Conservation (phyloP, 2,329 filamentous ascomycete genomes). For the Colletotrichum sp. region DNA sequence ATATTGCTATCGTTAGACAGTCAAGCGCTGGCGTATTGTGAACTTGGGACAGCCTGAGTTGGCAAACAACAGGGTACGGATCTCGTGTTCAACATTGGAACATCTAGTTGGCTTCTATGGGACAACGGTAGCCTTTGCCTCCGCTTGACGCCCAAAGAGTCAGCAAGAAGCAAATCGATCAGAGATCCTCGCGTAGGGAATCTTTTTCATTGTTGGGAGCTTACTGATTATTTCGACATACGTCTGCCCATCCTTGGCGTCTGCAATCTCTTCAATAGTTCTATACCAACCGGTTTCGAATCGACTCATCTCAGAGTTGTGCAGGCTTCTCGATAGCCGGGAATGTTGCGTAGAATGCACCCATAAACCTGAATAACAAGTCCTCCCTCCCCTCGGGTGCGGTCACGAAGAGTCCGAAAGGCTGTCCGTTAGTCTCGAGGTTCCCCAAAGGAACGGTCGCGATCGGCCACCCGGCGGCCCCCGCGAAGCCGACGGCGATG, state of each 20-base stretch:
- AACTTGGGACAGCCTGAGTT: not conserved
- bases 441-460: constrained; percentile 29
- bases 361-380: not conserved
- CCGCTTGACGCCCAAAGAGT: not conserved
- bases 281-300: not conserved
- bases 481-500: constrained; percentile 18
- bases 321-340: not conserved
- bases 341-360: not conserved
- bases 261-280: not conserved
- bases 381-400: constrained; percentile 5
- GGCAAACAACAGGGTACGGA: not conserved
- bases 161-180: not conserved
- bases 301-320: not conserved
- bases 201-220: not conserved
- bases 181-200: not conserved
- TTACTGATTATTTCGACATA: not conserved
- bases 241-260: not conserved
- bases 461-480: constrained; percentile 28
- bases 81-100: not conserved
- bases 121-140: not conserved
- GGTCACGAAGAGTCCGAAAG: constrained; percentile 29
- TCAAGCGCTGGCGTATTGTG: not conserved
- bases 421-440: constrained; percentile 26
- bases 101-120: not conserved
- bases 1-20: not conserved